Conservation (phyloP, 495 filamentous ascomycete genomes). For the Penicillium lividum region DNA sequence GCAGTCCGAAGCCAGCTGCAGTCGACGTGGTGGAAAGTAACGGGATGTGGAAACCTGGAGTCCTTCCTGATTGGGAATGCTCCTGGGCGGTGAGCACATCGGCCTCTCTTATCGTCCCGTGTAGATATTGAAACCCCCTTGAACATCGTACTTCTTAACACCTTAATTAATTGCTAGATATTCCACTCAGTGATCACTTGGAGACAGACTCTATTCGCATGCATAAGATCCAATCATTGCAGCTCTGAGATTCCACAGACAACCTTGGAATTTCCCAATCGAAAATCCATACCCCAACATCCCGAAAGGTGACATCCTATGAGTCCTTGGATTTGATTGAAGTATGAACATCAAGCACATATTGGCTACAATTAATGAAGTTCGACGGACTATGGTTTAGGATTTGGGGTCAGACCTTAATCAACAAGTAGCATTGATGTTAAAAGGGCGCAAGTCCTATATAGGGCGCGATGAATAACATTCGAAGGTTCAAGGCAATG, state of each 20-base stretch:
- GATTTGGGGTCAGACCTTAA: no score
- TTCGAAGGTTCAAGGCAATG: no score
- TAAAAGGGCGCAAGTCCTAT: no score
- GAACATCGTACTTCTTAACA: not conserved
- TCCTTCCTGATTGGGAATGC: slow-evolving; percentile 6
- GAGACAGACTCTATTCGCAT: no score
- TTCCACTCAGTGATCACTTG: not conserved
- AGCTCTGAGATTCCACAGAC: no score
- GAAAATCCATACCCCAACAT: no score
- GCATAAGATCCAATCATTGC: no score
- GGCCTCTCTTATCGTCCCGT: slow-evolving; percentile 1
- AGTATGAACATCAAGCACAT: not conserved
- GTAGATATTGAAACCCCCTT: not conserved
- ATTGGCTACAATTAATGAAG: not conserved
- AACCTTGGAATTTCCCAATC: no score
- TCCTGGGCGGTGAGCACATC: not conserved
- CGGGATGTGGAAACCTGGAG: not conserved
- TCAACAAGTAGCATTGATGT: no score
- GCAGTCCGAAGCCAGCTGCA: slow-evolving; percentile 11
- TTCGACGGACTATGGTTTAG: not conserved
- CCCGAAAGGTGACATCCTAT: no score
- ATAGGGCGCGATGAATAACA: no score
- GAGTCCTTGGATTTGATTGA: not conserved
- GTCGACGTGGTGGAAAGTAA: not conserved
- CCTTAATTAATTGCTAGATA: no score